Base-by-base conservation (phyloP, 1,284 basidiomycete species). In the Cryptococcus maquisensis region DNA sequence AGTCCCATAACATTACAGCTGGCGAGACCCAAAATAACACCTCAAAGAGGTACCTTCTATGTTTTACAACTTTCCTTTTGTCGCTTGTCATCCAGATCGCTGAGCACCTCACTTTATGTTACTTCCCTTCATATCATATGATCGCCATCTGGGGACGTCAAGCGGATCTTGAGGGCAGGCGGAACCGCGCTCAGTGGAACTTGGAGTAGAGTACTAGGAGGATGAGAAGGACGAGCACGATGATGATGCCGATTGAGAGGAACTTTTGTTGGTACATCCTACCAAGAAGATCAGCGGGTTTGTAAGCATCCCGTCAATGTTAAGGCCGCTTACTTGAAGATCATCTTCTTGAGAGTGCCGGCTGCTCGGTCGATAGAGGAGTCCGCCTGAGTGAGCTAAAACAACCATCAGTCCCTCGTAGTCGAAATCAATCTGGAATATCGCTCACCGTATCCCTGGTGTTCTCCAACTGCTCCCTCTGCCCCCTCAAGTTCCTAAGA, bases 381-480 rank as follows among this genome's bases (percentile, higher is more conserved):
- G 58, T 84, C 82, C 9, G 83, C 82, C 55, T 80, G 76, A 38
- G 77, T 75, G 36, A 83, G 76, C 79, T 81, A 24, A 49, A 24
- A 12, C 6, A 12, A 36, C 9, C 23, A 28, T 36, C 6, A 20
- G 23, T 36, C 36, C 50, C 24, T 20, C 15, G 21, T 6, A 23
- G 35, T 32, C 41, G 13, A 4, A 23, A 21, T 3, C 23, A n/a
- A 40, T 9, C 32, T 9, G 16, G 21, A 26, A 37, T n/a, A 15
- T 15, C 21, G 64, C 62, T 41, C 26, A 69, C 65, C 2, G 67
- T 73, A 76, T 92, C 88, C 67, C 95, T 80, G 20, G 94, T 84
- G 70, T 96, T 88, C 79, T 96, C 88, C 62, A 98, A 94, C 77
- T 95, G 93, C 73, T 98, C 96, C 60, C 96, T 78, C 78, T 99